These are phyloP conservation scores for Lentinula sp. DNA, from an alignment of 768 basidiomycete genomes.

Conservation along the genomic window DNA sequence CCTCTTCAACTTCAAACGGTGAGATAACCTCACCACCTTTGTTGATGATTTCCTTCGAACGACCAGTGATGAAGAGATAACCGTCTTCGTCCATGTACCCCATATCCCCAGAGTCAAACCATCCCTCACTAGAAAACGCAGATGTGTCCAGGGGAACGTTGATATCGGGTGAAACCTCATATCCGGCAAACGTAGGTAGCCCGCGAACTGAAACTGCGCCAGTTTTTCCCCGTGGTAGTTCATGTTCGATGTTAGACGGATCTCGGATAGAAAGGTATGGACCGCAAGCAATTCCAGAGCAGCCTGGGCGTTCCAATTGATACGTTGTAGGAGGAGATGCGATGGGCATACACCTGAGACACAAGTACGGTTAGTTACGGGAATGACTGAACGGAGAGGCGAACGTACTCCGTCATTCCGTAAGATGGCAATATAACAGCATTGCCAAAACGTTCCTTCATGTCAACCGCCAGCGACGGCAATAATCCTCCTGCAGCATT, in stretches of 20 bases:
- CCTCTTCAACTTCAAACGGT: conserved; percentile 58
- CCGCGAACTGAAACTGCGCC: conserved; percentile 54
- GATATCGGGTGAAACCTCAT: conserved; percentile 39
- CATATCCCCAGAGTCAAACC: conserved; percentile 48
- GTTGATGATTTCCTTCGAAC: conserved; percentile 56
- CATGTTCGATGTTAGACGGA: conserved; percentile 27
- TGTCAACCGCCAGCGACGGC: conserved; percentile 42
- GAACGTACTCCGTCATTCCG: conserved; percentile 46
- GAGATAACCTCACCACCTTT: conserved; percentile 58
- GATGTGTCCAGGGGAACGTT: conserved; percentile 38
- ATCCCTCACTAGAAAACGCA: conserved; percentile 41
- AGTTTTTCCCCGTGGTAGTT: conserved; percentile 30
- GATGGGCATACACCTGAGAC: conserved; percentile 42
- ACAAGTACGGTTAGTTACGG: conserved; percentile 4
- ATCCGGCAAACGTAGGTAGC: conserved; percentile 46
- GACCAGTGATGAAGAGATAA: conserved; percentile 47
- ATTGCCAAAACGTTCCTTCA: conserved; percentile 39
- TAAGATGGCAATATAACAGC: conserved; percentile 55
- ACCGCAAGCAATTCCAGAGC: conserved; percentile 42
- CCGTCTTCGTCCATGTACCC: conserved; percentile 43
- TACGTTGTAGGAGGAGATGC: conserved; percentile 38
- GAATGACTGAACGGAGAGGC: not conserved
- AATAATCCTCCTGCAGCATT: conserved; percentile 50
- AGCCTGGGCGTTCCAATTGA: conserved; percentile 38
- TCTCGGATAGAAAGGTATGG: conserved; percentile 39